Conservation (phyloP, 1,284 basidiomycete genomes). For the Cutaneotrichosporon arboriforme region DNA sequence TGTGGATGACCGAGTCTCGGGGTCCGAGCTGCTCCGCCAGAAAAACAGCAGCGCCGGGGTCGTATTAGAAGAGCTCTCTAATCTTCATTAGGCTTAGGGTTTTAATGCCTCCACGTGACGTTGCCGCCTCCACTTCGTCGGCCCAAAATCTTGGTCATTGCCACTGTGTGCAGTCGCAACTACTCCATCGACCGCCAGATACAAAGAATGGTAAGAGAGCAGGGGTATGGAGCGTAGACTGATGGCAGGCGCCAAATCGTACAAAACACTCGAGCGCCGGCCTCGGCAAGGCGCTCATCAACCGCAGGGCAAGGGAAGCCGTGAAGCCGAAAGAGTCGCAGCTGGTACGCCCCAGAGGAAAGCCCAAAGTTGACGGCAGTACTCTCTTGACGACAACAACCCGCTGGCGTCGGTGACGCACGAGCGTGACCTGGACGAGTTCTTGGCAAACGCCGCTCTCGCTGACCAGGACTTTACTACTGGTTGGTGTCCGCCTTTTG, state of each 20-base stretch:
- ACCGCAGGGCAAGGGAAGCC: slow-evolving; percentile 76
- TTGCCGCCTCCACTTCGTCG: slow-evolving; percentile 1
- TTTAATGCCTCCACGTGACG: slow-evolving; percentile 4
- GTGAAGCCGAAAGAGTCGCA: slow-evolving; percentile 64
- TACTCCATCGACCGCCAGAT: not conserved
- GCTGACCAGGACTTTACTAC: slow-evolving; percentile 97
- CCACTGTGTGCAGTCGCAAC: not conserved
- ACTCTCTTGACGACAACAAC: slow-evolving; percentile 68
- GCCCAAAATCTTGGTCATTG: slow-evolving; percentile 1
- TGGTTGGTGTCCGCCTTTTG: slow-evolving; percentile 53
- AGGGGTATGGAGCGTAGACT: not conserved
- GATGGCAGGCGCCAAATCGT: slow-evolving; percentile 27
- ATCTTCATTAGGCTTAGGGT: not conserved
- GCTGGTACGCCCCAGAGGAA: slow-evolving; percentile 55
- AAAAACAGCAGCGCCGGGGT: not conserved
- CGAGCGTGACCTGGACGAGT: slow-evolving; percentile 92
- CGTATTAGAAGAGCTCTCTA: not conserved
- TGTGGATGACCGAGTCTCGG: not conserved
- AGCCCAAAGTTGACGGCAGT: slow-evolving; percentile 51
- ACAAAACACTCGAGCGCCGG: slow-evolving; percentile 54
- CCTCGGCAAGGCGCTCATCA: slow-evolving; percentile 85
- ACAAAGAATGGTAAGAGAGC: slow-evolving; percentile 10
- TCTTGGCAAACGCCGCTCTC: slow-evolving; percentile 88
- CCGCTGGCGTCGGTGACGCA: slow-evolving; percentile 90
- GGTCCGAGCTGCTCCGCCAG: slow-evolving; percentile 1